Conservation (phyloP, 2,329 filamentous ascomycete genomes). For the Exophiala calicioides region DNA sequence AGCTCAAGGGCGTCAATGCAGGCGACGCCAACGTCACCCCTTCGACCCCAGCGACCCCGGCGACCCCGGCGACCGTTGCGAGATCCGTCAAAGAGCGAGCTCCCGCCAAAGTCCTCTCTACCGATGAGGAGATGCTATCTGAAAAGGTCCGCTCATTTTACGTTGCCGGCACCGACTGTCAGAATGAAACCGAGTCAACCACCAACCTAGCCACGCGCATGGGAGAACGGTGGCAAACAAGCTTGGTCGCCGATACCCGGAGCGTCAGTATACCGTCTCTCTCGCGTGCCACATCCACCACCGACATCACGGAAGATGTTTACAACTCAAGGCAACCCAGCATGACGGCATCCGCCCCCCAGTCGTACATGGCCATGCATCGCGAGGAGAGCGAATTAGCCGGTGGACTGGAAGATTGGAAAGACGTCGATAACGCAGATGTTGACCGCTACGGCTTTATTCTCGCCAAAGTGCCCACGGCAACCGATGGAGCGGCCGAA, state of each 20-base stretch:
- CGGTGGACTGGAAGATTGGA: conserved; percentile 67
- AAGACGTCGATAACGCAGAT: conserved; percentile 58
- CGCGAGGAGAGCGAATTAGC: conserved; percentile 59
- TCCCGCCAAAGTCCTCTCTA: conserved; percentile 56
- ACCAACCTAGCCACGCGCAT: conserved; percentile 40
- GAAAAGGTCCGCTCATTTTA: conserved; percentile 66
- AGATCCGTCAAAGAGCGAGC: conserved; percentile 43
- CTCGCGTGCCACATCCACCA: conserved; percentile 33
- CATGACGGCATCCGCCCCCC: conserved; percentile 15
- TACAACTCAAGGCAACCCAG: conserved; percentile 15
- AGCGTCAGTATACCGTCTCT: conserved; percentile 35
- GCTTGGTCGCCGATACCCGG: conserved; percentile 30
- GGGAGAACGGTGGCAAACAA: conserved; percentile 44
- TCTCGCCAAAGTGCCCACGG: conserved; percentile 31
- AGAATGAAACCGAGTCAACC: conserved; percentile 44
- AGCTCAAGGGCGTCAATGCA: conserved; percentile 29
- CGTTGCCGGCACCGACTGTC: conserved; percentile 60
- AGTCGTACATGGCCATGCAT: conserved; percentile 22
- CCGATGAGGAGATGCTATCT: conserved; percentile 64
- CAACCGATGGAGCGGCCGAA: conserved; percentile 16
- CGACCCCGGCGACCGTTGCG: conserved; percentile 28
- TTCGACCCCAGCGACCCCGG: background rate
- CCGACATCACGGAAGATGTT: conserved; percentile 25
- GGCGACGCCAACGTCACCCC: background rate
- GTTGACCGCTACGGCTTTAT: conserved; percentile 70